Conservation (phyloP, 352 stramenopile species). For the Globisporangium cystogenes region DNA sequence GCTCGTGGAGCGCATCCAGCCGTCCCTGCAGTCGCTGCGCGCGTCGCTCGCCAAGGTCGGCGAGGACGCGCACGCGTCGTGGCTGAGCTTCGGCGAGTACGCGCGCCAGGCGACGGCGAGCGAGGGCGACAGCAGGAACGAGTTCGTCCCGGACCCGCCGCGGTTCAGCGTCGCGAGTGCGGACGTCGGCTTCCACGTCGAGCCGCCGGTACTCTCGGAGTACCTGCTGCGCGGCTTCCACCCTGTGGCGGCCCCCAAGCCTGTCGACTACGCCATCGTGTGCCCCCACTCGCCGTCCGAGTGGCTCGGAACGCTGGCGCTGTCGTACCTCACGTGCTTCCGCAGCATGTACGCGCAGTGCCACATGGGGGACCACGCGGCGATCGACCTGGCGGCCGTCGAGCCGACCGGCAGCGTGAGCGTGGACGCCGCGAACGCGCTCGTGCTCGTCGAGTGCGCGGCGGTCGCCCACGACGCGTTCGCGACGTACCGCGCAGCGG, state of each 20-base stretch:
- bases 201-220: constrained; percentile 57
- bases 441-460: constrained; percentile 57
- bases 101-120: constrained; percentile 5
- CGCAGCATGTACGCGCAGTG: constrained; percentile 63
- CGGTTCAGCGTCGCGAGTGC: constrained; percentile 47
- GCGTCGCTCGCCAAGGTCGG: constrained; percentile 17
- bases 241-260: constrained; percentile 53
- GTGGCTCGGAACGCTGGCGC: constrained; percentile 59
- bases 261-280: constrained; percentile 67
- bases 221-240: constrained; percentile 72
- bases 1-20: constrained; percentile 27
- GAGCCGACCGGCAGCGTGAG: constrained; percentile 30
- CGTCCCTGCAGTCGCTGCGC: constrained; percentile 29
- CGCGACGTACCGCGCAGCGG: constrained; percentile 52
- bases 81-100: constrained; percentile 43
- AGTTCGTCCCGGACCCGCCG: constrained; percentile 4
- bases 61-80: constrained; percentile 5
- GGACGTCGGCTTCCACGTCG: constrained; percentile 47
- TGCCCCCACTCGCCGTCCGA: constrained; percentile 64
- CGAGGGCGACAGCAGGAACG: constrained; percentile 3
- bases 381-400: constrained; percentile 39
- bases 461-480: constrained; percentile 48
- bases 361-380: constrained; percentile 57
- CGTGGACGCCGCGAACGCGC: constrained; percentile 44
- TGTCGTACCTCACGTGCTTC: constrained; percentile 72